A percentile compares a stretch with the other conserved stretches of the same genome.
Conservation (phyloP, 176 grass and related monocot genomes). For the Dendrocalamus sinicus region DNA sequence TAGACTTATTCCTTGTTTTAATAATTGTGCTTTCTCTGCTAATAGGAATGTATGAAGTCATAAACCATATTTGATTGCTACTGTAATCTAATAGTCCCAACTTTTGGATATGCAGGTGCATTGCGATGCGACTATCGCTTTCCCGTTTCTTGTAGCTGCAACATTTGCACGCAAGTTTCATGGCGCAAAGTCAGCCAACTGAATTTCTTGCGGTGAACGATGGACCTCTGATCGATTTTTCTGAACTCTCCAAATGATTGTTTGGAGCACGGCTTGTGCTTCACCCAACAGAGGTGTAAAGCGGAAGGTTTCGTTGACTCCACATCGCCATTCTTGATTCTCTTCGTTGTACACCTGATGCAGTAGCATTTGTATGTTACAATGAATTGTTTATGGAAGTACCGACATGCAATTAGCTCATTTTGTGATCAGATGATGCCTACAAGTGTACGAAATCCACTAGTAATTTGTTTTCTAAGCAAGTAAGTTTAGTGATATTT, state of each 20-base stretch:
- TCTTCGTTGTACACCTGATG: neutral
- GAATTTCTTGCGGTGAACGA: neutral
- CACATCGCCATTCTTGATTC: neutral
- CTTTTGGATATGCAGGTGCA: slow-evolving; percentile 68
- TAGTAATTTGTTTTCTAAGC: neutral
- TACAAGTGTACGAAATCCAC: neutral
- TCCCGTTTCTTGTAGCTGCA: slow-evolving; percentile 74
- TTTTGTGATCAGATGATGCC: neutral
- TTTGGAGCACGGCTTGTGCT: neutral
- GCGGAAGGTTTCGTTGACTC: neutral
- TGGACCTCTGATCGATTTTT: neutral
- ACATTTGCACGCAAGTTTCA: slow-evolving; percentile 74
- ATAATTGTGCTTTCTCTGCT: neutral
- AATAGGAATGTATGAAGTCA: neutral
- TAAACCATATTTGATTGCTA: neutral
- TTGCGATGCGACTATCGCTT: slow-evolving; percentile 86
- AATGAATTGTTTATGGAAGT: neutral
- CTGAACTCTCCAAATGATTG: slow-evolving; percentile 7
- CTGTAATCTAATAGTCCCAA: neutral
- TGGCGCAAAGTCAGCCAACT: slow-evolving; percentile 8
- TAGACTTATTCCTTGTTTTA: neutral
- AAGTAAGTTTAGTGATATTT: neutral
- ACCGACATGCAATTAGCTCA: neutral
- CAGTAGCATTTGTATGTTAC: neutral
- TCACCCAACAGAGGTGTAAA: neutral